phyloP scores from a whole-genome alignment of 805 yeast species.

The Pichia cephalocereana region DNA sequence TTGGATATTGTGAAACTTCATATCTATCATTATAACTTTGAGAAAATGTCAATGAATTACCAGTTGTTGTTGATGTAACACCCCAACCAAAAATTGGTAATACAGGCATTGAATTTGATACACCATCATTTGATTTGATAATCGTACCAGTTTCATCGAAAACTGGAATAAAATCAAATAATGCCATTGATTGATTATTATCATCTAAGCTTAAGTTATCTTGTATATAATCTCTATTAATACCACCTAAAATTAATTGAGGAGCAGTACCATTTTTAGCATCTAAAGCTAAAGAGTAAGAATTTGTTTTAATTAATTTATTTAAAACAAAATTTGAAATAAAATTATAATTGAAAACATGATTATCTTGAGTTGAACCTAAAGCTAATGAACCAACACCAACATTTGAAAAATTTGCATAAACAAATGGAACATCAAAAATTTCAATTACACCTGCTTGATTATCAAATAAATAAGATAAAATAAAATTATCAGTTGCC shows the following conservation, averaged over 20 bases:
- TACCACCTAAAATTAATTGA: constrained; percentile 47
- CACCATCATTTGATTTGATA: constrained; percentile 11
- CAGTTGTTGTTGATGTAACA: constrained; percentile 27
- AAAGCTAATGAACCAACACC: constrained; percentile 39
- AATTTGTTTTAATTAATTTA: constrained; percentile 27
- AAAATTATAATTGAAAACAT: constrained; percentile 21
- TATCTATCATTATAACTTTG: constrained; percentile 33
- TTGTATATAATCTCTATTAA: constrained; percentile 35
- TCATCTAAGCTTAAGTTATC: constrained; percentile 4
- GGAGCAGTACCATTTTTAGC: constrained; percentile 24
- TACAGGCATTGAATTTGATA: constrained; percentile 26
- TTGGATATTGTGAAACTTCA: constrained; percentile 26
- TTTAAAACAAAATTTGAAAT: constrained; percentile 25
- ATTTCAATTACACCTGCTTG: constrained; percentile 11
- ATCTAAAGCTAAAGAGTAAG: constrained; percentile 36
- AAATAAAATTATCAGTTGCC: constrained; percentile 18
- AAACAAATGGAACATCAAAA: constrained; percentile 27
- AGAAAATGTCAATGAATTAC: constrained; percentile 20
- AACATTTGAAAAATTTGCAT: constrained; percentile 29
- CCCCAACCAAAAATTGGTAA: constrained; percentile 38
- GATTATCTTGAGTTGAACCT: constrained; percentile 18
- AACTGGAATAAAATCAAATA: constrained; percentile 41
- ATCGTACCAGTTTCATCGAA: constrained; percentile 10
- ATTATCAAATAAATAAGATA: constrained; percentile 2
- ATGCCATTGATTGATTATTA: constrained; percentile 25